Evolutionary conservation across 75 land plant species (phyloP), one percentile per base, ranked within the genome.

Genomic region (Pinus tabuliformis): DNA sequence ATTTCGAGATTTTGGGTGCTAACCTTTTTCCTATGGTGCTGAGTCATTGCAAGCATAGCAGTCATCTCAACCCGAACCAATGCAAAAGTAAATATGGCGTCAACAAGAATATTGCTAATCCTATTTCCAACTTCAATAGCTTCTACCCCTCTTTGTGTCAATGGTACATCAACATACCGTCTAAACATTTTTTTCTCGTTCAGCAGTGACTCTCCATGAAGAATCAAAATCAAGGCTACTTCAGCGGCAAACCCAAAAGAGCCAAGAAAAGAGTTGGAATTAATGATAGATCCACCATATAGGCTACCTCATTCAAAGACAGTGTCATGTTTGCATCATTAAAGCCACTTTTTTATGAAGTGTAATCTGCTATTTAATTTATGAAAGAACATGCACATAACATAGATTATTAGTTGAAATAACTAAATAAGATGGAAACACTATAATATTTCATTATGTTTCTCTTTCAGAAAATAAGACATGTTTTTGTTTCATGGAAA

Each of bases 41-140:
- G n/a, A n/a, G 96, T 93, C 98, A 95, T 95, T 73, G 98, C 96
- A 81, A 95, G 92, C 98, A 95, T 95, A 39, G 96, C 96, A 73
- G 94, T 95, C 98, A 95, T 95, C 75, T 95, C 89, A 6, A 96
- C 91, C 58, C 98, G 93, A 66, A 95, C 89, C 39, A 95, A 59
- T 24, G 92, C 79, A 58, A 96, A 95, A 28, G 98, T 95, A 82
- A 78, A 95, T 30, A 95, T 93, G 74, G 89, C 78, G 78, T 95
- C 98, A 42, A 95, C 86, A 57, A 94, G 98, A 74, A 95, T 86
- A 49, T 95, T 86, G 80, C 93, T 85, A 45, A 95, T 95, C 77
- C 92, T 94, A 78, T 91, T 91, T 16, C 96, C 98, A 81, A 96
- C 98, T 78, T 95, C 93, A 80, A 95, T 84, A 36, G 93, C 98